A percentile compares a stretch with the other conserved stretches of the same genome.
These are phyloP conservation scores for Aspergillus costaricaensis DNA, from an alignment of 2,329 filamentous ascomycete genomes.

Conservation along the genomic window DNA sequence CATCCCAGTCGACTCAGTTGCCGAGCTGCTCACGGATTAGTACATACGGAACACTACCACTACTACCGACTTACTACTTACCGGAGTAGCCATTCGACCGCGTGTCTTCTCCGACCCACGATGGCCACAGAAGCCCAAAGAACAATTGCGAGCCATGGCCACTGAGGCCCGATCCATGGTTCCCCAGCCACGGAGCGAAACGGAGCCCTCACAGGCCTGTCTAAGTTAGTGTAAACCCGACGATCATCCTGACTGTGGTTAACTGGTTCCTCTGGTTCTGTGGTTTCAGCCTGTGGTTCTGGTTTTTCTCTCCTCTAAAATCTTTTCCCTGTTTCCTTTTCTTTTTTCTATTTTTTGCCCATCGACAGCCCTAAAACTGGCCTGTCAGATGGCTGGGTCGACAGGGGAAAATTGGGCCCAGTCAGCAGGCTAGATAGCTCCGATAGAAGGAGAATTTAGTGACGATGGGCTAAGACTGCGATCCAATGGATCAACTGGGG, in stretches of 20 bases:
- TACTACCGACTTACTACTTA: no score
- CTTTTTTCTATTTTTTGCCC: not conserved
- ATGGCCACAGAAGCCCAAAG: constrained; percentile 7
- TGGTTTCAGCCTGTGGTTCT: not conserved
- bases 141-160: constrained; percentile 5
- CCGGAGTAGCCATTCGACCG: constrained; percentile 7
- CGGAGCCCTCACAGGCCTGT: not conserved
- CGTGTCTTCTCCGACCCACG: constrained; percentile 8
- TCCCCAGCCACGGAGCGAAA: not conserved
- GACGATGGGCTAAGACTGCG: not conserved
- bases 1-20: not conserved
- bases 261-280: not conserved
- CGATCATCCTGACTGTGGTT: not conserved
- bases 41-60: no score
- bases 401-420: not conserved
- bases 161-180: constrained; percentile 3
- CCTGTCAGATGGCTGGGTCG: constrained; percentile 5
- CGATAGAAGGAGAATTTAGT: not conserved
- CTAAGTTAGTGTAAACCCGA: not conserved
- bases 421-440: not conserved
- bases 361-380: constrained; percentile 2
- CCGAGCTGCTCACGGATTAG: not conserved
- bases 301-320: constrained; percentile 3
- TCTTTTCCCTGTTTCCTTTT: constrained; percentile 5
- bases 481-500: constrained; percentile 6